Base-by-base conservation (phyloP, 2,329 filamentous ascomycete species). In the Paecilomyces formosus region DNA sequence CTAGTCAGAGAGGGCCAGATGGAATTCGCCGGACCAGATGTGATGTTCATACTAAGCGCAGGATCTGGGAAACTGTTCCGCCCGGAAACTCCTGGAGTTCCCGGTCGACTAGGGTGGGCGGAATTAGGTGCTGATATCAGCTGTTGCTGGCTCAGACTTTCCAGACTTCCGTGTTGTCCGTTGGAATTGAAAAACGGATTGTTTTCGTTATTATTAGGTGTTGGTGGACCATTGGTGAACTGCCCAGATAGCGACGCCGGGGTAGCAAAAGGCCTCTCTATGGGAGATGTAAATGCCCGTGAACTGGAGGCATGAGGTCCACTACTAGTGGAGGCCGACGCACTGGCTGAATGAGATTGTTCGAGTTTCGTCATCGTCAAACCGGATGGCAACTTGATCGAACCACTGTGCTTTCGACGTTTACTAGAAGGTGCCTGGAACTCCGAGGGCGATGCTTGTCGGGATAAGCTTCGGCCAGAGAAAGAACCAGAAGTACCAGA, bases 361-460 rank as follows among this genome's bases (percentile, higher is more conserved):
- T 94, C 89, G 35, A 94, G 79, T 57, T 85, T 85, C 1, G 92
- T 96, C 92, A 96, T 96, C 7, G 87, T 83, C 65, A 96, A 75
- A 15, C 84, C 86, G 18, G 83, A 85, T 0, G 90, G 89, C 13
- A 95, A 77, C 71, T 90, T 90, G 33, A 79, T 74, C 15, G 84
- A 83, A 49, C 82, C 82, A 70, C 87, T 92, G 5, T 88, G 86
- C 73, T 96, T 96, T 62, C 92, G 84, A 76, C 92, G 92, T 79
- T 95, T 96, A 51, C 85, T 82, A 33, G 81, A 80, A 1, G 88
- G 88, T 0, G 85, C 88, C 31, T 81, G 76, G 56, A 85, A 81
- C 13, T 81, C 84, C 54, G 76, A 82, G 1, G 90, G 89, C 0
- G 91, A 94, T 4, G 85, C 82, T 64, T 90, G 88, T 53, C 90